A percentile compares a stretch with the other conserved stretches of the same genome.
These are phyloP conservation scores for Fusarium guadeloupense DNA, from an alignment of 2,329 filamentous ascomycete species.

Conservation along the genomic window DNA sequence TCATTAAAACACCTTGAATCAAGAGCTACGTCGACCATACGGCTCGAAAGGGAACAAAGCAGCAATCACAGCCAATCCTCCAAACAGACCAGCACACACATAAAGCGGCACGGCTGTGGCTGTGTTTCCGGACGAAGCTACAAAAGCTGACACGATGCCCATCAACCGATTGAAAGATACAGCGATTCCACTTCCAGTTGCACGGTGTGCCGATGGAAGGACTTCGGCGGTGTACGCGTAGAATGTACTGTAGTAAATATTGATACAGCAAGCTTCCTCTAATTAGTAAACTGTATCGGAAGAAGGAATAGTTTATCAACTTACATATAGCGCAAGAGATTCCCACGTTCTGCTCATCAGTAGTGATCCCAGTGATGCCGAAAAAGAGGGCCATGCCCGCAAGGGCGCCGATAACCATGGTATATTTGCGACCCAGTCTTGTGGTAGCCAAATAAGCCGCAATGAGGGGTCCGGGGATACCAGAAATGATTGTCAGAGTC, in stretches of 20 bases:
- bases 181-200: constrained; percentile 78
- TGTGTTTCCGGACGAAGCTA: constrained; percentile 72
- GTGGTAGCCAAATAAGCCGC: constrained; percentile 69
- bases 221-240: constrained; percentile 72
- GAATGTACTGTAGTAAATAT: constrained; percentile 77
- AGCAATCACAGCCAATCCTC: constrained; percentile 60
- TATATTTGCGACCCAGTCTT: constrained; percentile 21
- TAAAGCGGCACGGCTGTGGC: constrained; percentile 72
- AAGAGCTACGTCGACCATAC: constrained; percentile 11
- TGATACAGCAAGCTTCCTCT: constrained; percentile 73
- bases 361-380: constrained; percentile 11
- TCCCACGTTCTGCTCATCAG: too few species aligned
- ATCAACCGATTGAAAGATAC: constrained; percentile 77
- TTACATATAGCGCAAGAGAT: too few species aligned
- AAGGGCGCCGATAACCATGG: constrained; percentile 16
- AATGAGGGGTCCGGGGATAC: constrained; percentile 74
- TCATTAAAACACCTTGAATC: too few species aligned
- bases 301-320: too few species aligned
- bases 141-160: constrained; percentile 76
- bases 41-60: constrained; percentile 20
- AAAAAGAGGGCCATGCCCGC: constrained; percentile 18
- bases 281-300: constrained; percentile 21
- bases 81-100: constrained; percentile 72
- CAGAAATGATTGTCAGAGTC: constrained; percentile 70
- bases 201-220: constrained; percentile 73